Evolutionary conservation across 768 basidiomycete genomes (phyloP), one percentile per base, ranked within the genome.

Genomic region (Hypsizygus marmoreus): DNA sequence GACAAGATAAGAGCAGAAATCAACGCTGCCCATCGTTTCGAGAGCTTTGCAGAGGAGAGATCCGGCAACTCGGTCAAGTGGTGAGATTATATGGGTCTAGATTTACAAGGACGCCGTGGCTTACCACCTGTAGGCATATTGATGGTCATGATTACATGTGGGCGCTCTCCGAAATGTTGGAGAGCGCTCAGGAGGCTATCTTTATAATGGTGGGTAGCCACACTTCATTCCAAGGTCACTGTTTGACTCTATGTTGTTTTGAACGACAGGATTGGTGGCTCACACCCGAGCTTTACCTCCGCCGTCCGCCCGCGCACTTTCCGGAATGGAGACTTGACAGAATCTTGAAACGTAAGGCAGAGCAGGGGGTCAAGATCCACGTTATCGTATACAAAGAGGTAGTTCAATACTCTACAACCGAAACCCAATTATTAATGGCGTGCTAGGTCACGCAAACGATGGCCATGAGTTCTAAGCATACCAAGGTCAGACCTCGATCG

Each of bases 141-240:
- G 95, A 95, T 56, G 95, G 95, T 0, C 91, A 97, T 46, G 95
- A 98, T 68, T 98, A 95, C 64, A 89, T 97, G 79, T 97, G 88
- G 80, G 95, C 95, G 0, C 62, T 97, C 26, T 91, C 91, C 1
- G 92, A 95, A 67, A 74, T 95, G 67, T 74, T 97, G n/a, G 88
- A 89, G 36, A 79, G 70, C 25, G 90, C 91, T 2, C 77, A 77
- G 47, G 88, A 95, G 59, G 81, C 68, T 23, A 97, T 98, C 59
- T 95, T 91, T 65, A 97, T 98, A 53, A 56, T 89, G 52, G 94
- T 86, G 44, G 5, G 74, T 55, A 10, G 19, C 25, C n/a, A n/a
- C n/a, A n/a, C n/a, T n/a, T n/a, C n/a, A n/a, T n/a, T n/a, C n/a
- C n/a, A n/a, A n/a, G n/a, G n/a, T n/a, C n/a, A n/a, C n/a, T n/a